A percentile compares a stretch with the other conserved stretches of the same genome.
These are phyloP conservation scores for Xylaria nigripes DNA, from an alignment of 495 filamentous ascomycete species.

Conservation along the genomic window DNA sequence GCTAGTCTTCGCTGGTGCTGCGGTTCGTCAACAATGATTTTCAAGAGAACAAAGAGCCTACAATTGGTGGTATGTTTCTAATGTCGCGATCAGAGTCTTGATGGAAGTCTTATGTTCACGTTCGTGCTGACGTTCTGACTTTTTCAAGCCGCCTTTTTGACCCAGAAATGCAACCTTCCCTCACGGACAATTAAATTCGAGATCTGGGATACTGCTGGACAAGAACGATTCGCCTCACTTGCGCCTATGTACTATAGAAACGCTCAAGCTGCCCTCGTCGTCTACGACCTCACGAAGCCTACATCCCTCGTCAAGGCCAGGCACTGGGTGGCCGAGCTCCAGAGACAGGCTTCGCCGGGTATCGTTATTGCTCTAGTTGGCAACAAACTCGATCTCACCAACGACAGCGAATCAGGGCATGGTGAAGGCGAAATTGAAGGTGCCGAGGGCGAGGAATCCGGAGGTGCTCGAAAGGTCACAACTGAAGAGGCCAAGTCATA, in stretches of 20 bases:
- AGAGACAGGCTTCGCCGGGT: conserved; percentile 93
- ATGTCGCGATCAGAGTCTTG: conserved; percentile 1
- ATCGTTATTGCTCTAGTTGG: conserved; percentile 97
- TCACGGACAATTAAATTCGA: conserved; percentile 98
- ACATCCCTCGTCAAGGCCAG: conserved; percentile 92
- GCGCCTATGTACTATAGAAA: conserved; percentile 99
- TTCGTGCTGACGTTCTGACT: conserved; percentile 3
- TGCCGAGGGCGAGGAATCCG: conserved; percentile 52
- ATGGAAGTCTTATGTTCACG: not conserved
- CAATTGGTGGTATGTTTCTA: conserved; percentile 77
- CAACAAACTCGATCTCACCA: conserved; percentile 89
- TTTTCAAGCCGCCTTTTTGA: conserved; percentile 81
- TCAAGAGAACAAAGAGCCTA: conserved; percentile 99
- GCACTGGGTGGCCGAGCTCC: conserved; percentile 97
- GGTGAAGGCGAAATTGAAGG: conserved; percentile 29
- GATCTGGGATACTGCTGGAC: conserved; percentile 98
- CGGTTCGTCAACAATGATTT: conserved; percentile 99
- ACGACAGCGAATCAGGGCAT: conserved; percentile 41
- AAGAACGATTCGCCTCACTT: conserved; percentile 93
- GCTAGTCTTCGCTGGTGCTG: conserved; percentile 89
- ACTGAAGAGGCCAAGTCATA: conserved; percentile 85
- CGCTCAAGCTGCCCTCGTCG: conserved; percentile 94
- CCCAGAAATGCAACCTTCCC: conserved; percentile 95
- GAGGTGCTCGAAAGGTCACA: conserved; percentile 76
- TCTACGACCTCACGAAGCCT: conserved; percentile 97